Percentiles rank a stretch among this genome's conserved stretches.
These are phyloP conservation scores for Candida nanaspora DNA, from an alignment of 805 yeast species.

Conservation along the genomic window DNA sequence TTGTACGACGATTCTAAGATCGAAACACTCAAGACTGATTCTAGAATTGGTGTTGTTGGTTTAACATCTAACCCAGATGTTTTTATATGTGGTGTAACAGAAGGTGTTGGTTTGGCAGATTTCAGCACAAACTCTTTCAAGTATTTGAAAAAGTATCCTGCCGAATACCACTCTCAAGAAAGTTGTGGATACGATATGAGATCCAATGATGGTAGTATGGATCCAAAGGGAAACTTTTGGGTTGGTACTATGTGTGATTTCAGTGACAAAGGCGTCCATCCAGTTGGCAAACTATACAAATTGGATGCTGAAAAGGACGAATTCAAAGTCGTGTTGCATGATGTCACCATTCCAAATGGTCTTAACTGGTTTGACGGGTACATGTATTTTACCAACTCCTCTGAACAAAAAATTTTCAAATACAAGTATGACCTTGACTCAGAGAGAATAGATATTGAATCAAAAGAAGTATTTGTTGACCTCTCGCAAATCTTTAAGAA, in stretches of 20 bases:
- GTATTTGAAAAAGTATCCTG: slow-evolving; percentile 31
- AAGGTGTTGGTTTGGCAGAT: slow-evolving; percentile 55
- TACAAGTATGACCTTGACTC: slow-evolving; percentile 34
- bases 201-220: slow-evolving; percentile 81
- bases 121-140: slow-evolving; percentile 32
- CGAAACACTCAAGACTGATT: slow-evolving; percentile 27
- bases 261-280: slow-evolving; percentile 17
- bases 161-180: slow-evolving; percentile 27
- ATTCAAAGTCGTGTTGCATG: slow-evolving; percentile 4
- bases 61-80: slow-evolving; percentile 50
- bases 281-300: slow-evolving; percentile 50
- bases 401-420: slow-evolving; percentile 37
- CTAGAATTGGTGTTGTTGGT: slow-evolving; percentile 65
- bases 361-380: slow-evolving; percentile 43
- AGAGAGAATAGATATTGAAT: slow-evolving; percentile 24
- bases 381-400: slow-evolving; percentile 49
- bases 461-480: slow-evolving; percentile 33
- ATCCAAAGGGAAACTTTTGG: slow-evolving; percentile 70
- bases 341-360: slow-evolving; percentile 65
- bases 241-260: slow-evolving; percentile 66
- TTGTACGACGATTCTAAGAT: slow-evolving; percentile 17
- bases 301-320: slow-evolving; percentile 26
- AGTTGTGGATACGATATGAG: slow-evolving; percentile 30
- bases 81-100: slow-evolving; percentile 53
- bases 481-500: slow-evolving; percentile 12